Evolutionary conservation across 2,329 filamentous ascomycete genomes (phyloP).

Genomic region (Aspergillus hiratsukae): DNA sequence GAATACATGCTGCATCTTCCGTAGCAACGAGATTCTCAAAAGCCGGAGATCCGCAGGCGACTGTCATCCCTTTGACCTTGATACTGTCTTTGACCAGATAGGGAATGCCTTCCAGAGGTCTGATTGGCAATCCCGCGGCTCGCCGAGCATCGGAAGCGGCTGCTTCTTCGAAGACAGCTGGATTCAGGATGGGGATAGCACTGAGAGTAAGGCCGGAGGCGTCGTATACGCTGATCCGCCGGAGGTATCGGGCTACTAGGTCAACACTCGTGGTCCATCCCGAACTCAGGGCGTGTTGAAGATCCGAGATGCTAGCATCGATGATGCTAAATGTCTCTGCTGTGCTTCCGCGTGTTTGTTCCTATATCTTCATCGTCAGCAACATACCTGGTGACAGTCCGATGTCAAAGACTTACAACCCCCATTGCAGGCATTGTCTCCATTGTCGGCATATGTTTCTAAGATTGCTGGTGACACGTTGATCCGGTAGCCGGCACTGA

Average conservation of each 20-base stretch:
- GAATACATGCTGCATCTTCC: conserved; percentile 51
- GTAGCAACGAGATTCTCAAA: conserved; percentile 48
- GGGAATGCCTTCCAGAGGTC: conserved; percentile 53
- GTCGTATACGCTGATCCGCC: conserved; percentile 47
- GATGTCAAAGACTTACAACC: neutral
- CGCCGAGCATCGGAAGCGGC: conserved; percentile 45
- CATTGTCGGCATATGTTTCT: neutral
- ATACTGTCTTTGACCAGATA: conserved; percentile 57
- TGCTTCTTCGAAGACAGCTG: conserved; percentile 44
- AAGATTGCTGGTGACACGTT: neutral
- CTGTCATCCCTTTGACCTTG: conserved; percentile 51
- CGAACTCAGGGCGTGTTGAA: conserved; percentile 39
- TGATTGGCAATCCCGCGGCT: conserved; percentile 29
- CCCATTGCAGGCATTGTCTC: neutral
- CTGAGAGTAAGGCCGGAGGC: conserved; percentile 40
- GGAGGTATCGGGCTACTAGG: conserved; percentile 44
- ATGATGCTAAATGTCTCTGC: conserved; percentile 30
- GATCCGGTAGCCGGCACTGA: no score
- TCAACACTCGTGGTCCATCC: conserved; percentile 43
- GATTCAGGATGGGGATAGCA: conserved; percentile 48
- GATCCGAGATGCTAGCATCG: conserved; percentile 46
- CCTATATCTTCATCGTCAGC: neutral
- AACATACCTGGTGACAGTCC: neutral
- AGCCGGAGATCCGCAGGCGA: conserved; percentile 53
- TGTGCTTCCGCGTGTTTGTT: conserved; percentile 2